Base-by-base conservation (phyloP, 2,329 filamentous ascomycete species). In the Cladosporium phlei region DNA sequence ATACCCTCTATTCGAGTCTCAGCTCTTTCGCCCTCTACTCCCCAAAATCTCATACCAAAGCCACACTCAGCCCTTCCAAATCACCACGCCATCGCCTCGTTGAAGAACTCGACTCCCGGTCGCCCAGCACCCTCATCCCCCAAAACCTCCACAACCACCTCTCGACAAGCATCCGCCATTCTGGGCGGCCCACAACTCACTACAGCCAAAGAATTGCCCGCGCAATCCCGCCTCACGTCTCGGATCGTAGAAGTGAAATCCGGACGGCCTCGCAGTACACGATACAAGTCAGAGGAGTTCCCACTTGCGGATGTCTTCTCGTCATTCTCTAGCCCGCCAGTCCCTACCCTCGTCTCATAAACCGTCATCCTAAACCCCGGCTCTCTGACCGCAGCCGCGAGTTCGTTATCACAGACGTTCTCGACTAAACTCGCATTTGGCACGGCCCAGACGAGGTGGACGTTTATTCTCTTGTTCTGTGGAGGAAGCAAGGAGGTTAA, bases 391-490 rank as follows among this genome's bases (percentile, higher is more conserved):
- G 37, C 37, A 12, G n/a, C 22, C 5, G n/a, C 20, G 9, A 39
- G 37, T 17, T 39, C 37, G 11, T 55, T 32, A 11, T 40, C 48
- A 32, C 52, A 55, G 27, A 57, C 34, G 16, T 54, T 54, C 4
- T 55, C 50, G 1, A 54, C 47, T 4, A 57, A 43, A 17, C 44
- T 21, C 3, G 45, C 39, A 14, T 54, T 30, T 2, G 48, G 52
- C 1, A 52, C 47, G 5, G 50, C 52, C 53, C 55, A 55, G n/a
- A 38, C 50, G n/a, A 55, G 50, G 27, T 53, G 46, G 4, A 55
- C 38, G 2, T 33, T 33, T n/a, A n/a, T n/a, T n/a, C n/a, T n/a
- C 10, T 52, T 48, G 7, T 37, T 44, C 8, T 40, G 28, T 1
- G 47, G 22, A 4, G 32, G 20, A 9, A 51, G 40, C 24, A 53